phyloP scores from a whole-genome alignment of 441 rosid genomes.

The Adansonia madagascariensis region DNA sequence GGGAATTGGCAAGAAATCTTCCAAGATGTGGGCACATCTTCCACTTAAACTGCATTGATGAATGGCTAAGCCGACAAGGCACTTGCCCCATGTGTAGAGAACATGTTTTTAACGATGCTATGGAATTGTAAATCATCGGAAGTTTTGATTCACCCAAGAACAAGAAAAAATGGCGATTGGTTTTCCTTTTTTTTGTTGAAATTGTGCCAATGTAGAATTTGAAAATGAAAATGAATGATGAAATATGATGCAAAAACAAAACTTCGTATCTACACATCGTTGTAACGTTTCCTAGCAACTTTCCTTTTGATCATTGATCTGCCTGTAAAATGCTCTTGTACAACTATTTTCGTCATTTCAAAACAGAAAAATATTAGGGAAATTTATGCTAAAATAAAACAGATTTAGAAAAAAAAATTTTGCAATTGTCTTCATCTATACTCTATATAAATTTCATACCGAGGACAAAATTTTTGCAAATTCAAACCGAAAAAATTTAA shows the following conservation, averaged over 20 bases:
- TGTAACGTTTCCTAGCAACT: not conserved
- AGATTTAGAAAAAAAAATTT: not conserved
- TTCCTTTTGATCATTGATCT: not conserved
- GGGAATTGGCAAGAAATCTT: slow-evolving; percentile 48
- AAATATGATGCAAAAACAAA: not conserved
- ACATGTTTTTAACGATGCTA: slow-evolving; percentile 30
- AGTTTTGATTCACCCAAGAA: slow-evolving; percentile 9
- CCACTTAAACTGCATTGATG: slow-evolving; percentile 68
- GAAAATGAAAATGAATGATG: slow-evolving; percentile 13
- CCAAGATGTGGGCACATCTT: slow-evolving; percentile 63
- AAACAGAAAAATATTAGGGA: not conserved
- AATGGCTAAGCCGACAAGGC: slow-evolving; percentile 61
- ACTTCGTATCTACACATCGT: not conserved
- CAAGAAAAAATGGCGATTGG: not conserved
- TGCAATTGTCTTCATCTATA: too few relatives aligned
- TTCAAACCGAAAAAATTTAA: too few relatives aligned
- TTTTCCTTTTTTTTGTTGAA: not conserved
- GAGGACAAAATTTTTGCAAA: too few relatives aligned
- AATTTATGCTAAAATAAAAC: not conserved
- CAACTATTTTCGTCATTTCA: not conserved
- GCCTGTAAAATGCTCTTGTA: not conserved
- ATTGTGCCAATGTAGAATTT: not conserved
- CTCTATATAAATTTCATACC: too few relatives aligned
- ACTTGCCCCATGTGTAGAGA: slow-evolving; percentile 73
- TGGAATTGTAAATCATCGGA: slow-evolving; percentile 7